Conservation (phyloP, 129 eudicot genomes). For the Lactuca sativa region DNA sequence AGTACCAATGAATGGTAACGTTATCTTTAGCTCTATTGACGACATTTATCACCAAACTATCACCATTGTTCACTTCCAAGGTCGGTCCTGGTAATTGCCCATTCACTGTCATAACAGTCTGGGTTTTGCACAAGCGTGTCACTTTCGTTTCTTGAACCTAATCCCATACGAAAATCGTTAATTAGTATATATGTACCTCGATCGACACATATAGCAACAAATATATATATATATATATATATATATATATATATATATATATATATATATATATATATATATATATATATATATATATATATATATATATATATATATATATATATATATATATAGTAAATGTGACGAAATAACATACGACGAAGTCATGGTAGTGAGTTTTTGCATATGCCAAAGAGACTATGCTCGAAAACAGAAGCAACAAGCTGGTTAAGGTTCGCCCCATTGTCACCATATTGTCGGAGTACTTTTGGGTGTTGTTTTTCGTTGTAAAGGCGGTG, state of each 20-base stretch:
- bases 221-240: not conserved
- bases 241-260: not conserved
- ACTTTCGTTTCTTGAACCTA: conserved; percentile 89
- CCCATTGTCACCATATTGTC: conserved; percentile 32
- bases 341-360: conserved; percentile 42
- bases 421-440: conserved; percentile 16
- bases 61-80: conserved; percentile 85
- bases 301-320: not conserved
- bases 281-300: not conserved
- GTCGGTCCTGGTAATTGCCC: conserved; percentile 94
- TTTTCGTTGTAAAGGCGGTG: conserved; percentile 4
- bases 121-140: conserved; percentile 88
- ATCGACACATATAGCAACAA: not conserved
- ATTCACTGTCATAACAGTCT: conserved; percentile 69
- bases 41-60: conserved; percentile 76
- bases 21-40: conserved; percentile 79
- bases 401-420: conserved; percentile 47
- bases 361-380: conserved; percentile 69
- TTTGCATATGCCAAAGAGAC: conserved; percentile 46
- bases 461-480: not conserved
- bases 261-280: not conserved
- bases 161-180: conserved; percentile 29
- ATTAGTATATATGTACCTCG: conserved; percentile 12
- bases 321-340: not conserved
- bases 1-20: conserved; percentile 94